These are phyloP conservation scores for Erodium texanum DNA, from an alignment of 441 rosid species.

Conservation along the genomic window DNA sequence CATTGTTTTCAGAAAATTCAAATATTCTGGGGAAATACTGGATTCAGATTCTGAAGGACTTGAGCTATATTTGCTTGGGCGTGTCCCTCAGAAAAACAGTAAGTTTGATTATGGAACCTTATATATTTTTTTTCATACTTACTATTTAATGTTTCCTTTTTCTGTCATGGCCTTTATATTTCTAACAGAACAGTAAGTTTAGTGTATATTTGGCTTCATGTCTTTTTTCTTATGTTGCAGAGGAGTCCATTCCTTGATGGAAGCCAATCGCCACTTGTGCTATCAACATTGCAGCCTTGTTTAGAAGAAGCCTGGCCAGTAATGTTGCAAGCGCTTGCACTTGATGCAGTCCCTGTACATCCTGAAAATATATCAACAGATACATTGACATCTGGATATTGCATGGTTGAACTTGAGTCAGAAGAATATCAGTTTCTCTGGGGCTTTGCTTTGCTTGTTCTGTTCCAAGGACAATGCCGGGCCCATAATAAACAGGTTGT, in stretches of 20 bases:
- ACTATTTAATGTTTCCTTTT: too few species aligned
- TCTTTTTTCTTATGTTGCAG: slow-evolving; percentile 17
- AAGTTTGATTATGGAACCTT: slow-evolving; percentile 19
- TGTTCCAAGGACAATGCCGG: slow-evolving; percentile 64
- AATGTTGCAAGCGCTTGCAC: slow-evolving; percentile 82
- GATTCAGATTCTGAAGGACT: slow-evolving; percentile 75
- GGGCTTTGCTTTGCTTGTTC: slow-evolving; percentile 76
- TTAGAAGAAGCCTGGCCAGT: slow-evolving; percentile 96
- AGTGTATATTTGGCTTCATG: too few species aligned
- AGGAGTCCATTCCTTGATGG: slow-evolving; percentile 83
- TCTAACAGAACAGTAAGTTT: too few species aligned
- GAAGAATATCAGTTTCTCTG: slow-evolving; percentile 82
- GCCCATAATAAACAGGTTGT: slow-evolving; percentile 34
- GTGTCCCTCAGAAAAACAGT: slow-evolving; percentile 62
- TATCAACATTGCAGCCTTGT: slow-evolving; percentile 60
- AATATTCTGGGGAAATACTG: slow-evolving; percentile 74
- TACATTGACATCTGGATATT: slow-evolving; percentile 65
- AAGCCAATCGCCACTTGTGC: slow-evolving; percentile 57
- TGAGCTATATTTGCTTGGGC: slow-evolving; percentile 57
- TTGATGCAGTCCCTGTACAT: slow-evolving; percentile 76
- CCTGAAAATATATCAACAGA: slow-evolving; percentile 32
- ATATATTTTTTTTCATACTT: not conserved
- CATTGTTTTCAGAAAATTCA: slow-evolving; percentile 81
- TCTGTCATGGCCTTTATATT: too few species aligned
- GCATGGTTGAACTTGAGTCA: slow-evolving; percentile 72